Evolutionary conservation across 345 rosid species (phyloP), one percentile per base, ranked within the genome.

Genomic region (Populus deltoides): DNA sequence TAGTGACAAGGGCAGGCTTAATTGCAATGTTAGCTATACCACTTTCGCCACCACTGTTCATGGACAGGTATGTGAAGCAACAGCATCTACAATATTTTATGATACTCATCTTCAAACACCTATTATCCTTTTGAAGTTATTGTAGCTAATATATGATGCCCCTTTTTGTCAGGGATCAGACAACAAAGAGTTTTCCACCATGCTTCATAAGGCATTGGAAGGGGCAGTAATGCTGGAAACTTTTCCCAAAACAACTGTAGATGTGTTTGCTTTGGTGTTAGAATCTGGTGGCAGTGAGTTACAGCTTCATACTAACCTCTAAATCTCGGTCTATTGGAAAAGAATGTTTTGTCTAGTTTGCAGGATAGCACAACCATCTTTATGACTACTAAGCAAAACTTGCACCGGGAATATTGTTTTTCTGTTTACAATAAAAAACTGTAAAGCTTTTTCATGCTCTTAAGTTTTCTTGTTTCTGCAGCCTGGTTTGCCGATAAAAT

Each of bases 231-330:
- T 92, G 66, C 82, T 85, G 85, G 97, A 96, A 88, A 83, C 92
- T 66, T 93, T 93, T 75, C 99, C 98, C 11, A 93, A 96, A 86
- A 90, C 99, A 69, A 93, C 99, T 2, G 98, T 92, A 29, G 98
- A 96, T 85, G 94, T 96, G 65, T 96, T 93, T 83, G 99, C 97
- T 0, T 83, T 96, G 83, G 97, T 93, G 65, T 87, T 96, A 89
- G 98, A 93, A 84, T 93, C 98, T 80, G 98, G 97, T 74, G 99
- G 99, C 86, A 85, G 98, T 96, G 88, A 92, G 99, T 88, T 59
- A 29, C 68, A 7, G 53, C 35, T 76, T 77, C 68, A 63, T 24
- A 15, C 75, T 49, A 38, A 59, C 17, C 39, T 41, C 74, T 57
- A 31, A 53, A 68, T 57, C 22, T 45, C 18, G 69, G n/a, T 53